phyloP scores from a whole-genome alignment of 1,284 basidiomycete species.

The Austropuccinia psidii region DNA sequence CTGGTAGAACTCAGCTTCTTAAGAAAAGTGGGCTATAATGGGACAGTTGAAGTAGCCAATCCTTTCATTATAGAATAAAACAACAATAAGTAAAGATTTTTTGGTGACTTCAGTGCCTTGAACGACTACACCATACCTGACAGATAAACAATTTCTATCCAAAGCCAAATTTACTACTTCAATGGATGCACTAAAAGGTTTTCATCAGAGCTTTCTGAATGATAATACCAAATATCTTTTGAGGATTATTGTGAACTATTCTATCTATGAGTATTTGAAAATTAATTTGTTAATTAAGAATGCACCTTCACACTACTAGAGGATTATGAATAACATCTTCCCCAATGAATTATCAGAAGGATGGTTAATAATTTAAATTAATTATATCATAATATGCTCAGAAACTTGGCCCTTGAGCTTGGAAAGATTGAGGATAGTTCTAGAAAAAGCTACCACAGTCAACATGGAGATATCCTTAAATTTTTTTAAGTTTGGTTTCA shows the following conservation, averaged over 20 bases:
- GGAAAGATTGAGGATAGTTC: neutral
- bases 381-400: neutral
- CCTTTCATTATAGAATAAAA: conserved; percentile 11
- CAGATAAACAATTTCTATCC: neutral
- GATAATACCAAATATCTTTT: neutral
- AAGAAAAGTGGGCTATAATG: neutral
- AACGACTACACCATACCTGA: conserved; percentile 1
- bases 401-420: neutral
- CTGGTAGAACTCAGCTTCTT: neutral
- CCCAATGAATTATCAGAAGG: neutral
- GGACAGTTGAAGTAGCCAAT: conserved; percentile 6
- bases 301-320: neutral
- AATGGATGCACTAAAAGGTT: conserved; percentile 10
- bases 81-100: neutral
- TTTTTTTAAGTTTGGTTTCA: neutral
- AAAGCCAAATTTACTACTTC: neutral
- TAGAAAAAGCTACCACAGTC: neutral
- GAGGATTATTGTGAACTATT: neutral
- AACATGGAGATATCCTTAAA: neutral
- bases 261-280: neutral
- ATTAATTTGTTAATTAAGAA: neutral
- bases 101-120: conserved; percentile 1
- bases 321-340: neutral
- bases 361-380: neutral
- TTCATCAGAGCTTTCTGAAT: conserved; percentile 2